A percentile compares a stretch with the other conserved stretches of the same genome.
These are phyloP conservation scores for Paramecium biaurelia DNA, from an alignment of 73 alveolate species.

Conservation along the genomic window DNA sequence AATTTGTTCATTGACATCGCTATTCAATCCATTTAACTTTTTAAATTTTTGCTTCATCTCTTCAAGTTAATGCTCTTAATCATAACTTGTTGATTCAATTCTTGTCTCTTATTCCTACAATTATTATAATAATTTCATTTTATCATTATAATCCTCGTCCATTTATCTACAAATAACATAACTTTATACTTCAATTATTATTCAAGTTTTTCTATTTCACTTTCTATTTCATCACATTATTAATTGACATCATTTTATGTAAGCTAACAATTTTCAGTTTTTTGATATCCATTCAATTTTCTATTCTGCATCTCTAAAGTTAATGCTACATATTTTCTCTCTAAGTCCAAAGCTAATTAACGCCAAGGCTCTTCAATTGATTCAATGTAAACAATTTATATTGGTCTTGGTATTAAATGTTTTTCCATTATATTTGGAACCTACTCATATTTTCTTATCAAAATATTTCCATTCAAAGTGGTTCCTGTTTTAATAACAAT, in stretches of 20 bases:
- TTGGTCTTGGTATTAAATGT: conserved; percentile 8
- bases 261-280: neutral
- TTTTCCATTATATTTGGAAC: neutral
- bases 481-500: neutral
- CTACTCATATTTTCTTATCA: neutral
- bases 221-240: neutral
- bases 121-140: neutral
- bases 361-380: conserved; percentile 18
- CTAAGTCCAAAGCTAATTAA: neutral
- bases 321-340: conserved; percentile 24
- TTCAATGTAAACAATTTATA: neutral
- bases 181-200: neutral
- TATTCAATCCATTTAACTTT: neutral
- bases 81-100: conserved; percentile 5
- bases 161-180: neutral
- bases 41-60: neutral
- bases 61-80: neutral
- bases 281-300: neutral
- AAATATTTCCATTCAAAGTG: neutral
- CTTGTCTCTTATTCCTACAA: neutral
- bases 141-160: conserved; percentile 17
- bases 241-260: neutral
- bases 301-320: neutral
- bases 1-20: neutral
- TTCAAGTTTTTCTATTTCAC: neutral